Conservation (phyloP, 495 filamentous ascomycete species). For the Amniculicola lignicola region DNA sequence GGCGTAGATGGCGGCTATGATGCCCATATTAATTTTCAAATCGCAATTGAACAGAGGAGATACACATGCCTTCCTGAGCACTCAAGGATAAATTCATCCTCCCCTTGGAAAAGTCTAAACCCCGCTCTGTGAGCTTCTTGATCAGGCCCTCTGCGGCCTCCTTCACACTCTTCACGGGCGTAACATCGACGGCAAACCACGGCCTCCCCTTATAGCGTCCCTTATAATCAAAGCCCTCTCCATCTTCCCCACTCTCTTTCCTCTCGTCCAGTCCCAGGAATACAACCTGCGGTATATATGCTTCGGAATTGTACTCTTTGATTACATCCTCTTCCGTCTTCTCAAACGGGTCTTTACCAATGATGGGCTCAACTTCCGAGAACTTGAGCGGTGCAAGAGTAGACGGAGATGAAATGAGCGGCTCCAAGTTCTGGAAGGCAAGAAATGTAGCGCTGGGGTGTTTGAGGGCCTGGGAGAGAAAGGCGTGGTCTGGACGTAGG, state of each 20-base stretch:
- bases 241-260: slow-evolving; percentile 20
- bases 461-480: slow-evolving; percentile 71
- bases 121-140: slow-evolving; percentile 55
- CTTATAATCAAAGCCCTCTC: slow-evolving; percentile 50
- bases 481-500: slow-evolving; percentile 72
- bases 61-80: slow-evolving; percentile 64
- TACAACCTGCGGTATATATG: slow-evolving; percentile 64
- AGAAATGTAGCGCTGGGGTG: slow-evolving; percentile 71
- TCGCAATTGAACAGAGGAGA: neutral
- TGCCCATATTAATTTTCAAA: slow-evolving; percentile 7
- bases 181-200: slow-evolving; percentile 87
- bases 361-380: slow-evolving; percentile 63
- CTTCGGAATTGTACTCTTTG: slow-evolving; percentile 67
- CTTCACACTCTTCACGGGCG: slow-evolving; percentile 59
- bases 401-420: slow-evolving; percentile 59
- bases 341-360: slow-evolving; percentile 67
- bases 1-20: slow-evolving; percentile 80
- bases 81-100: slow-evolving; percentile 57
- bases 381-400: slow-evolving; percentile 61
- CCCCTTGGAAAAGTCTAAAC: slow-evolving; percentile 58
- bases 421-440: slow-evolving; percentile 73
- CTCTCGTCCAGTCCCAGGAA: slow-evolving; percentile 84
- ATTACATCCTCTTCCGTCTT: slow-evolving; percentile 71
- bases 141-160: slow-evolving; percentile 52
- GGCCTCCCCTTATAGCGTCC: slow-evolving; percentile 69